phyloP scores from a whole-genome alignment of 208 protist genomes.

The Crithidia bombi region DNA sequence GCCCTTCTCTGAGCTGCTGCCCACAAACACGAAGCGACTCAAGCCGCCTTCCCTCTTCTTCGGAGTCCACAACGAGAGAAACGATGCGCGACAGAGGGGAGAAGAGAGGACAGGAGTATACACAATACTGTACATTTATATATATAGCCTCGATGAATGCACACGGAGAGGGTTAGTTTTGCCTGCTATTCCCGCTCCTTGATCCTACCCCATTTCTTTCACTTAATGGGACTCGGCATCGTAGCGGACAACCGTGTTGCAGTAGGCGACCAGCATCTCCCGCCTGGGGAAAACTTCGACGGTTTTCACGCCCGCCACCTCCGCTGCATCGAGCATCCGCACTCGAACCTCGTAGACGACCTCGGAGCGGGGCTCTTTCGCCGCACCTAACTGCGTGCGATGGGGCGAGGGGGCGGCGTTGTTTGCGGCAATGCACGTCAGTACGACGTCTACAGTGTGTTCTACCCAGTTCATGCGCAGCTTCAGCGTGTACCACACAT shows the following conservation, averaged over 20 bases:
- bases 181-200: too few relatives aligned
- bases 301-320: slow-evolving; percentile 24
- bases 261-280: slow-evolving; percentile 48
- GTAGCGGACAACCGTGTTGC: slow-evolving; percentile 42
- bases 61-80: too few relatives aligned
- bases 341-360: slow-evolving; percentile 2
- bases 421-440: slow-evolving; percentile 6
- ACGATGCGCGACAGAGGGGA: too few relatives aligned
- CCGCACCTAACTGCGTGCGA: background rate
- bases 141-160: too few relatives aligned
- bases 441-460: slow-evolving; percentile 21
- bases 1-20: too few relatives aligned
- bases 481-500: slow-evolving; percentile 20
- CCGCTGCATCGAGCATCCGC: slow-evolving; percentile 32
- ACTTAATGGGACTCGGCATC: too few relatives aligned
- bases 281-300: slow-evolving; percentile 46
- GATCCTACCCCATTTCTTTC: too few relatives aligned
- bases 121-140: too few relatives aligned
- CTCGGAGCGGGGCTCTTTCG: background rate
- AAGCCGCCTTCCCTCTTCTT: too few relatives aligned
- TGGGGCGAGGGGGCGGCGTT: background rate
- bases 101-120: too few relatives aligned
- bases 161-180: too few relatives aligned
- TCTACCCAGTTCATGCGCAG: slow-evolving; percentile 16
- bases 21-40: too few relatives aligned